Evolutionary conservation across 768 basidiomycete species (phyloP).

Genomic region (Pleurotus platypus): DNA sequence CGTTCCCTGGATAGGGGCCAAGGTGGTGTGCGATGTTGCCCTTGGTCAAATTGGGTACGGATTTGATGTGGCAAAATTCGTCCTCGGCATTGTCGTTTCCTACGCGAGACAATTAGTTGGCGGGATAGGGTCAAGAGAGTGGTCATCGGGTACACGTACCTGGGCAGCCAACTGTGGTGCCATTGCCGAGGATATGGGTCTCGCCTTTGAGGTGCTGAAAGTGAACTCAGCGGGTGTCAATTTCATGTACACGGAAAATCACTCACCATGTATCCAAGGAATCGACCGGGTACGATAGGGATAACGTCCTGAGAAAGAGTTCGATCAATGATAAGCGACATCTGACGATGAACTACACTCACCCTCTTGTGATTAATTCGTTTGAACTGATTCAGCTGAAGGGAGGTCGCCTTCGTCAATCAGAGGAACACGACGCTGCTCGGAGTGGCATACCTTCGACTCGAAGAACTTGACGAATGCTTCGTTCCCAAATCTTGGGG

Average conservation of each 20-base stretch:
- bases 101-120: constrained; percentile 8
- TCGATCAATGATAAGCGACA: neutral
- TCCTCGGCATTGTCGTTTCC: constrained; percentile 45
- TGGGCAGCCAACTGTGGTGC: constrained; percentile 29
- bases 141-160: constrained; percentile 18
- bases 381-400: constrained; percentile 20
- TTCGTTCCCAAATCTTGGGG: constrained; percentile 35
- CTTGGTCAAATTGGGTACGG: constrained; percentile 39
- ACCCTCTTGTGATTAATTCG: constrained; percentile 24
- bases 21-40: constrained; percentile 42
- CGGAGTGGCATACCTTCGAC: constrained; percentile 21
- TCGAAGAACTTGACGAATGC: constrained; percentile 36
- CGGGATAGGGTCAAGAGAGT: neutral
- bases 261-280: constrained; percentile 40
- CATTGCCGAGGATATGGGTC: constrained; percentile 14
- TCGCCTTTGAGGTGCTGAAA: constrained; percentile 1
- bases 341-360: neutral
- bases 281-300: constrained; percentile 43
- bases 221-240: too few relatives aligned
- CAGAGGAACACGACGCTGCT: neutral
- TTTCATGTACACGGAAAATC: constrained; percentile 14
- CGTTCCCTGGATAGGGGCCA: constrained; percentile 21
- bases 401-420: neutral
- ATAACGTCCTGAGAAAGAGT: constrained; percentile 26
- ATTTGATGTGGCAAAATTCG: constrained; percentile 39